Evolutionary conservation across 306 rosid genomes (phyloP), one percentile per base, ranked within the genome.

Genomic region (Gastrolobium bilobum): DNA sequence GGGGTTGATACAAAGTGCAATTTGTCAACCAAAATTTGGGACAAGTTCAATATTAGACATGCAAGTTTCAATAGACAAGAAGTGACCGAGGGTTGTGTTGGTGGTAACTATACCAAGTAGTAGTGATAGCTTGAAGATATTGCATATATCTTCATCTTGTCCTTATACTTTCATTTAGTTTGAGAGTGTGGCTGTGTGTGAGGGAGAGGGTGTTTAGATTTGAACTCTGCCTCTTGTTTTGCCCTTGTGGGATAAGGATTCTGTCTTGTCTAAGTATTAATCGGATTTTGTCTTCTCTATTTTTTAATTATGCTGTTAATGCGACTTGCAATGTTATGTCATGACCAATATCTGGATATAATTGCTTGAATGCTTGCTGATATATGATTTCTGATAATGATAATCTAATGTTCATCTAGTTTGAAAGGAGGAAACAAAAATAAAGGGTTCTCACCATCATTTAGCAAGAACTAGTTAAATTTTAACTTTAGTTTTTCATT

Each of bases 311-410:
- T 47, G n/a, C 13, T 61, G 29, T 37, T n/a, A 48, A 38, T 59
- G 14, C 30, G n/a, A 33, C 7, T 20, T 29, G 33, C 37, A 57
- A n/a, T 15, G 52, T 67, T 20, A 54, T 54, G 35, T 64, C 15
- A 14, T 43, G 37, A 46, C 62, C 44, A 44, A 39, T 13, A 14
- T 64, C 44, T 39, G 35, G 81, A 65, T 44, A 69, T 31, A 57
- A 47, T 56, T 46, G 31, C 33, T 33, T 67, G 26, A n/a, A 63
- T 10, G n/a, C 34, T 15, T 37, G 14, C 33, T n/a, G 58, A 39
- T 58, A 46, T 65, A n/a, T 61, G 31, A 74, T 73, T 34, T 75
- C 33, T 13, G 44, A 44, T 37, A 57, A n/a, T 13, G 44, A 44
- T 37, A 57, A 61, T 75, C 30, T 66, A 7, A 50, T 39, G 59